Base-by-base conservation (phyloP, 805 yeast species). In the Yarrowia divulgata region DNA sequence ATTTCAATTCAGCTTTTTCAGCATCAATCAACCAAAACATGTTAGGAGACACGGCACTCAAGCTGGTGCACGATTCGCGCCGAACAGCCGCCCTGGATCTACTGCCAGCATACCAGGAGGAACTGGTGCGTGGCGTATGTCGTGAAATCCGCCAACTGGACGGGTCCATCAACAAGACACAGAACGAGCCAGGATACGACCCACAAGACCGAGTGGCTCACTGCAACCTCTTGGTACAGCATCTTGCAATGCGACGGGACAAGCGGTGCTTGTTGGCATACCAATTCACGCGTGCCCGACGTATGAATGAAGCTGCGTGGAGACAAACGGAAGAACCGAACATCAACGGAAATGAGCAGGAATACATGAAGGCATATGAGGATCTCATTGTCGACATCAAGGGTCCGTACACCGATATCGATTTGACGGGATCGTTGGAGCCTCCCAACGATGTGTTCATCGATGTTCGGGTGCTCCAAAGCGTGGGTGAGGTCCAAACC, bases 401-500 rank as follows among this genome's bases (percentile, higher is more conserved):
- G 75, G 90, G 95, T 10, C 85, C 85, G 4, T 87, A 91, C 79
- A 85, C 91, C 0, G 97, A 93, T 72, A 79, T 94, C 18, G 99
- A 95, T 75, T 79, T 95, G 34, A 86, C 94, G 37, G 98, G 98
- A 0, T 87, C 91, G n/a, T 76, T 95, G 73, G 90, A 85, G 29
- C 99, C 99, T 0, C 98, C 99, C 0, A 85, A 85, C 45, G 96
- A 92, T 73, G 90, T 95, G 37, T 95, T 94, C 74, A 90, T 94
- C 10, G 99, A 94, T 75, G 98, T 95, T 5, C 81, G 99, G 70
- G 98, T 94, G 8, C 79, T 94, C 66, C 90, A 90, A 76, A 97
- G 94, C 74, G 98, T 97, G 0, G 99, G 99, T 1, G 98, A 95
- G 76, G 92, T 94, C 43, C 97, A 93, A 76, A 95, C 99, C 0